A percentile compares a stretch with the other conserved stretches of the same genome.
Conservation (phyloP, 257 asterid species). For the Agastache rugosa region DNA sequence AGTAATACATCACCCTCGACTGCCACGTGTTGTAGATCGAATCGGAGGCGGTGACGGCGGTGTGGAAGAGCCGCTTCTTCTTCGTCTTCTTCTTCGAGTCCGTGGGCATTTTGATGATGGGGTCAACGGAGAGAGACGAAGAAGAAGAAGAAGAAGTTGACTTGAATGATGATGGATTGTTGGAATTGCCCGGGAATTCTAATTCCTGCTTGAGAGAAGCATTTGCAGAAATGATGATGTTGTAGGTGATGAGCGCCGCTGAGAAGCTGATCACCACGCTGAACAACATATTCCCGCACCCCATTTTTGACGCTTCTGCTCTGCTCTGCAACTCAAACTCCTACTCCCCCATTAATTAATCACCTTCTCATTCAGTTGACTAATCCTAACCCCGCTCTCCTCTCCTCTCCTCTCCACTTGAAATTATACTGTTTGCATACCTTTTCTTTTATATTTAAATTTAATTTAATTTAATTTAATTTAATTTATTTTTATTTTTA, state of each 20-base stretch:
- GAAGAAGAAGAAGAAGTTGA: conserved; percentile 30
- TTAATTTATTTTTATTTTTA: no score
- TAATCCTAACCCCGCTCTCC: no score
- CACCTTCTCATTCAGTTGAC: neutral
- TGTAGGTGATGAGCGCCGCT: conserved; percentile 86
- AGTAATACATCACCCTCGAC: conserved; percentile 90
- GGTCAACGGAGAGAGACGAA: conserved; percentile 51
- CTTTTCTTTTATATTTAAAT: no score
- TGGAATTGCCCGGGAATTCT: conserved; percentile 70
- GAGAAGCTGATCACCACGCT: conserved; percentile 62
- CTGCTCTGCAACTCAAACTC: no score
- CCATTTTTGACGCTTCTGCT: conserved; percentile 36
- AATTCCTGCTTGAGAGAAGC: conserved; percentile 86
- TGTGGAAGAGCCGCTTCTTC: conserved; percentile 72
- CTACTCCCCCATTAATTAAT: no score
- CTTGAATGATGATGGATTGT: conserved; percentile 7
- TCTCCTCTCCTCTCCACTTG: no score
- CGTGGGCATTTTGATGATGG: conserved; percentile 77
- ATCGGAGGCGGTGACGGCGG: conserved; percentile 91
- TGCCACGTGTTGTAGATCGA: conserved; percentile 98
- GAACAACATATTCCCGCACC: conserved; percentile 88
- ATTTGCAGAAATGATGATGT: conserved; percentile 84
- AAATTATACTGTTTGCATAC: no score
- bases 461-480: no score
- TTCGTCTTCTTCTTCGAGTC: conserved; percentile 34